Evolutionary conservation across 129 eudicot genomes (phyloP).

Genomic region (Artemisia tridentata): DNA sequence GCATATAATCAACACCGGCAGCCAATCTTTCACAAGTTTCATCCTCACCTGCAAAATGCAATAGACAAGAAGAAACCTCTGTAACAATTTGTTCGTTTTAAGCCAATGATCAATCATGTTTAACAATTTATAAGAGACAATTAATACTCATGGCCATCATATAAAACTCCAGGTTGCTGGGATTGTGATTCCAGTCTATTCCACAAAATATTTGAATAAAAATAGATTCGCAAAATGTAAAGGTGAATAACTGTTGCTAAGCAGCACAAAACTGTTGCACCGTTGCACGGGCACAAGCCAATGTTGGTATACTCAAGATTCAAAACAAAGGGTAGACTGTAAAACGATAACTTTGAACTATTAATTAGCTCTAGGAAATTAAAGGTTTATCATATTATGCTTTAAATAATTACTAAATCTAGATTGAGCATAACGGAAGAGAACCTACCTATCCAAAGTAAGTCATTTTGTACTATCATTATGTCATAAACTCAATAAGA

Average conservation of each 20-base stretch:
- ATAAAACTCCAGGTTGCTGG: no score
- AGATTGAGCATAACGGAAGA: neutral
- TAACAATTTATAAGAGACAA: neutral
- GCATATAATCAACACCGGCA: constrained; percentile 80
- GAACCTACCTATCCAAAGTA: neutral
- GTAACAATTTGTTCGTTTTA: neutral
- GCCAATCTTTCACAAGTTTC: constrained; percentile 86
- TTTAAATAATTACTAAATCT: neutral
- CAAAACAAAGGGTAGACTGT: neutral
- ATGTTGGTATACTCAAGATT: neutral
- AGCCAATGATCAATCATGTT: neutral
- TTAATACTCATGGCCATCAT: neutral
- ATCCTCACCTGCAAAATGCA: constrained; percentile 59
- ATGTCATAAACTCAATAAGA: neutral
- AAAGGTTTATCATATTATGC: neutral
- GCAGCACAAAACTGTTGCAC: neutral
- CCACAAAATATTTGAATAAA: neutral
- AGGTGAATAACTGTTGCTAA: neutral
- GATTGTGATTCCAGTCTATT: no score
- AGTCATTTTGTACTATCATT: neutral
- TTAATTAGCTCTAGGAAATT: neutral
- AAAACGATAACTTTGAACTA: neutral
- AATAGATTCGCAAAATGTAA: neutral
- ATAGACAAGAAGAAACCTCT: neutral
- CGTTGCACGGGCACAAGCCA: neutral